A percentile compares a stretch with the other conserved stretches of the same genome.
These are phyloP conservation scores for Mycosphaerelloides madeirae DNA, from an alignment of 2,329 filamentous ascomycete species.

Conservation along the genomic window DNA sequence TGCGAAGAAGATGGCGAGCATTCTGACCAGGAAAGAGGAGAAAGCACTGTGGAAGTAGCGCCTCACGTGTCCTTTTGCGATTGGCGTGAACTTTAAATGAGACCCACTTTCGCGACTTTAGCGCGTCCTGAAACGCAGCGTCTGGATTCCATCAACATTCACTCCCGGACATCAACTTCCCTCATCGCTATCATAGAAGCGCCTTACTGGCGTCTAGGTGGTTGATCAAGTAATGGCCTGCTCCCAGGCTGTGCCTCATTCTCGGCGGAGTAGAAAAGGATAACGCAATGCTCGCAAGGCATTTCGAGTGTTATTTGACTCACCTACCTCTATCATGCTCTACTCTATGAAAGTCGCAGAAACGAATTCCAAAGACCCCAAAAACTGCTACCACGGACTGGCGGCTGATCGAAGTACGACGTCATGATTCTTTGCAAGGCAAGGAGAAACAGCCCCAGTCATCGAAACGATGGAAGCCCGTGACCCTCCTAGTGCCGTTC, in stretches of 20 bases:
- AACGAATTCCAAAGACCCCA: neutral
- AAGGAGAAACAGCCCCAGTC: neutral
- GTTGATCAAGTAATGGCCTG: neutral
- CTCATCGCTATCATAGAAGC: no score
- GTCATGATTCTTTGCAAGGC: neutral
- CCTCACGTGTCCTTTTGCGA: neutral
- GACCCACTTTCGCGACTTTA: no score
- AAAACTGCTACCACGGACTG: neutral
- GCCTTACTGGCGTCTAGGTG: neutral
- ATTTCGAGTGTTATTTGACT: no score
- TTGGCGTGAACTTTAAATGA: no score
- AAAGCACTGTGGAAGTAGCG: constrained; percentile 5
- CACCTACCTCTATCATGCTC: no score
- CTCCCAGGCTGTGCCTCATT: neutral
- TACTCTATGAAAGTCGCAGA: neutral
- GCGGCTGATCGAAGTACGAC: neutral
- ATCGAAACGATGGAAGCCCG: constrained; percentile 35
- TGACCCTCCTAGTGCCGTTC: constrained; percentile 35
- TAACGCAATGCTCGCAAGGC: no score
- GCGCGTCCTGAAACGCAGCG: no score
- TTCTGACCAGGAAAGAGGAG: constrained; percentile 9
- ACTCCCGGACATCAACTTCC: no score
- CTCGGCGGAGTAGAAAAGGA: no score
- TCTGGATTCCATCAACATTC: no score
- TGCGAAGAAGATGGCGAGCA: constrained; percentile 1